Base-by-base conservation (phyloP, 148 eudicot species). In the Gaultheria prostrata region DNA sequence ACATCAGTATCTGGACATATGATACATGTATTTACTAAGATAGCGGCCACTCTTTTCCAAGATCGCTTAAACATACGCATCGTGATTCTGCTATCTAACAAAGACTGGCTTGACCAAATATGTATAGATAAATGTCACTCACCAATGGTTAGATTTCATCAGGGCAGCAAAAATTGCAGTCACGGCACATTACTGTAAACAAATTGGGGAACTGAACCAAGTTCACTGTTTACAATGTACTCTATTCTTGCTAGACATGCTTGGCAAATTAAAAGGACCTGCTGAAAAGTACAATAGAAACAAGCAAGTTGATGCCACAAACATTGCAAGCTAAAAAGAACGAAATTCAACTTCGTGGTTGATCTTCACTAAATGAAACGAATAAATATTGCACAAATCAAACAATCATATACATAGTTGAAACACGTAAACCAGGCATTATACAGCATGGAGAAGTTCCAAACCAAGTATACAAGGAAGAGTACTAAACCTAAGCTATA, bases 341-440 rank as follows among this genome's bases (percentile, higher is more conserved):
- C 0, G 7, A 39, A 75, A 46, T 26, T 20, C 45, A 17, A 46
- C 12, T 2, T 75, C 24, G 8, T 46, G 54, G 78, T n/a, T n/a
- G 32, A 46, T 45, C 24, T 48, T 46, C 78, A 75, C 35, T 17
- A 18, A 30, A 78, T 51, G 65, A 32, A 78, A 54, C 32, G 46
- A 51, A 78, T 30, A 78, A 20, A 18, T 51, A 54, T 32, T 51
- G 24, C 45, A 0, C 59, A 15, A 70, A 81, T 30, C 77, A 81
- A 81, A 30, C 77, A 49, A 69, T 81, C 46, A 50, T 49, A 28
- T 46, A 67, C 57, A 67, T 45, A 39, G 33, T 17, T 45, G 49
- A 67, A 80, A 53, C 43, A 61, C 82, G 11, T 35, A 59, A 80
- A 59, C 72, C 54, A 80, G 35, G 82, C 54, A 39, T 61, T 24